These are phyloP conservation scores for Alternaria dauci DNA, from an alignment of 2,329 filamentous ascomycete species.

Conservation along the genomic window DNA sequence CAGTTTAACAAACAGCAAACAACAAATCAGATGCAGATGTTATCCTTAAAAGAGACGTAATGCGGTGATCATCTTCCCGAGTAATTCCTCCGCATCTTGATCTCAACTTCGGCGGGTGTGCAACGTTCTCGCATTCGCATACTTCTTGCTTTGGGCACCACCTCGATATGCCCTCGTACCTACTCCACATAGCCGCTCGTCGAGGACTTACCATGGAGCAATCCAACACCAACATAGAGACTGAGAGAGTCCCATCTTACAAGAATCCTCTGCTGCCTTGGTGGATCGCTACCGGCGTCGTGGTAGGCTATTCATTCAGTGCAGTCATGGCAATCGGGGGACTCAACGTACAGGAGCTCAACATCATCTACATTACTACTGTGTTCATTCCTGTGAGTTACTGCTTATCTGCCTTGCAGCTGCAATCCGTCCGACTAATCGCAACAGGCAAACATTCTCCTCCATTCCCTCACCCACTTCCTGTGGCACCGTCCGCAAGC, in stretches of 20 bases:
- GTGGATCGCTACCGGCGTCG: background rate
- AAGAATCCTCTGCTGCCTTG: background rate
- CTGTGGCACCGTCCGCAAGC: conserved; percentile 4
- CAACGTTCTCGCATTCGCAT: background rate
- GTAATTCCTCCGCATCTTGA: background rate
- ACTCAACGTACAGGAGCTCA: background rate
- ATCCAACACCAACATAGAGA: background rate
- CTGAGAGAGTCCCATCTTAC: background rate
- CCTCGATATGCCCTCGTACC: background rate
- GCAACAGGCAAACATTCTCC: conserved; percentile 1
- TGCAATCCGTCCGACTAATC: background rate
- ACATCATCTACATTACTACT: background rate
- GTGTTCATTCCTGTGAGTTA: conserved; percentile 1
- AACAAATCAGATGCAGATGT: background rate
- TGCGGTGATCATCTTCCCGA: background rate
- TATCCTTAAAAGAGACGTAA: background rate
- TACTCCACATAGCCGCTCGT: background rate
- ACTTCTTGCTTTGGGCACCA: background rate
- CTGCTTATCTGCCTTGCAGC: background rate
- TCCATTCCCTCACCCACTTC: background rate
- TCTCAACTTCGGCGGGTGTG: background rate
- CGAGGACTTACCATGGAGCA: background rate
- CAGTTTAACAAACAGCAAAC: background rate
- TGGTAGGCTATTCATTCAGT: background rate
- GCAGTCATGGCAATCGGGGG: background rate